These are phyloP conservation scores for Boletus coccyginus DNA, from an alignment of 768 basidiomycete species.

Conservation along the genomic window DNA sequence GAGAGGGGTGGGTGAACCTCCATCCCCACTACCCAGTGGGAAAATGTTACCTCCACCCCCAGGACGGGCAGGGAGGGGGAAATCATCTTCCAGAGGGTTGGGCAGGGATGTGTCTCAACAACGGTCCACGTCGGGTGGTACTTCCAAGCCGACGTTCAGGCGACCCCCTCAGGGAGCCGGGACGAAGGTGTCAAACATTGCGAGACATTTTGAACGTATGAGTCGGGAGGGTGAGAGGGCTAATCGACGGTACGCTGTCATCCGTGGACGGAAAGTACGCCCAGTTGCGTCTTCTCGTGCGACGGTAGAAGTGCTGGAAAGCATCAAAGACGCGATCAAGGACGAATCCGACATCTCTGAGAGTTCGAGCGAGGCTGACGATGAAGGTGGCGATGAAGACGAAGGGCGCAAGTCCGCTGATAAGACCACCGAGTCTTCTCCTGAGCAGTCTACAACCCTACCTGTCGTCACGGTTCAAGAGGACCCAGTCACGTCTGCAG, in stretches of 20 bases:
- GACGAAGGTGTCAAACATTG: slow-evolving; percentile 80
- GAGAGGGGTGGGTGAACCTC: slow-evolving; percentile 36
- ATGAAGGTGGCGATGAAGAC: slow-evolving; percentile 63
- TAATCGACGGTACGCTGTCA: slow-evolving; percentile 79
- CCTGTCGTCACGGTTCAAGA: slow-evolving; percentile 16
- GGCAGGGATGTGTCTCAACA: slow-evolving; percentile 38
- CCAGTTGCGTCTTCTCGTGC: slow-evolving; percentile 89
- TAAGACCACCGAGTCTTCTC: slow-evolving; percentile 28
- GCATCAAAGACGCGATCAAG: slow-evolving; percentile 89
- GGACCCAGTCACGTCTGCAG: not conserved
- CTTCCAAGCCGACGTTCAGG: slow-evolving; percentile 53
- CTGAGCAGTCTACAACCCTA: slow-evolving; percentile 32
- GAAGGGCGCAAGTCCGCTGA: slow-evolving; percentile 36
- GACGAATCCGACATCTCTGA: slow-evolving; percentile 76
- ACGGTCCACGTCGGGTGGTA: slow-evolving; percentile 40
- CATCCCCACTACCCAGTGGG: slow-evolving; percentile 23
- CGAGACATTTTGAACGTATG: slow-evolving; percentile 88
- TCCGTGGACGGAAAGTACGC: slow-evolving; percentile 81
- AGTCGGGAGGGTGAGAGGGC: slow-evolving; percentile 70
- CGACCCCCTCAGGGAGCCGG: slow-evolving; percentile 48
- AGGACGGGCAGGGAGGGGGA: slow-evolving; percentile 39
- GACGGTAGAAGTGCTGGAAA: slow-evolving; percentile 84
- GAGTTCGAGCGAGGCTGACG: slow-evolving; percentile 62
- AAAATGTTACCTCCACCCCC: slow-evolving; percentile 28
- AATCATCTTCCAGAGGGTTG: slow-evolving; percentile 30